Evolutionary conservation across 306 rosid genomes (phyloP).

Genomic region (Malus fusca): DNA sequence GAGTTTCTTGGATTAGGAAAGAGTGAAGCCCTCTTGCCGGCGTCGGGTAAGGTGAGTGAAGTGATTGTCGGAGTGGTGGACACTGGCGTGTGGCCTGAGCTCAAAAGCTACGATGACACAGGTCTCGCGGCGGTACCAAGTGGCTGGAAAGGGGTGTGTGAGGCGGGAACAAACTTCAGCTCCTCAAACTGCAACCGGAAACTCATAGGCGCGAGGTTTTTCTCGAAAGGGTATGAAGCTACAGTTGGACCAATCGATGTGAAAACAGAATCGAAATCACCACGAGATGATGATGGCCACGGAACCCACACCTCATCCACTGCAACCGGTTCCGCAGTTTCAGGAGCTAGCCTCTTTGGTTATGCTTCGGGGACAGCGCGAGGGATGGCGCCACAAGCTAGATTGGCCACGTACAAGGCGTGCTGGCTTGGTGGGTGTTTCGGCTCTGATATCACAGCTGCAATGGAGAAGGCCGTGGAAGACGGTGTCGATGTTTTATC

Average conservation of each 20-base stretch:
- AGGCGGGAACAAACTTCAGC: slow-evolving; percentile 53
- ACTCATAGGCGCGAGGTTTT: slow-evolving; percentile 79
- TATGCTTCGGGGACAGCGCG: slow-evolving; percentile 77
- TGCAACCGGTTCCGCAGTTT: slow-evolving; percentile 66
- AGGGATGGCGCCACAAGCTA: slow-evolving; percentile 80
- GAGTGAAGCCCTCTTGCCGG: slow-evolving; percentile 7
- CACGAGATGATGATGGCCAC: slow-evolving; percentile 82
- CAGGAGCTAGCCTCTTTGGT: slow-evolving; percentile 68
- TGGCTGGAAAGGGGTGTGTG: slow-evolving; percentile 82
- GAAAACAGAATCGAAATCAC: slow-evolving; percentile 61
- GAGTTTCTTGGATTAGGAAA: slow-evolving; percentile 65
- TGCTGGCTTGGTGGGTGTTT: slow-evolving; percentile 77
- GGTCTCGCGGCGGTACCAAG: slow-evolving; percentile 55
- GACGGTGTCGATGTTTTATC: slow-evolving; percentile 75
- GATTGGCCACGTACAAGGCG: slow-evolving; percentile 72
- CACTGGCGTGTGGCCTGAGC: slow-evolving; percentile 93
- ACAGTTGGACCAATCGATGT: slow-evolving; percentile 42
- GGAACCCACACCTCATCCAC: slow-evolving; percentile 93
- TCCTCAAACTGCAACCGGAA: slow-evolving; percentile 65
- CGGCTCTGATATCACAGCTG: slow-evolving; percentile 63
- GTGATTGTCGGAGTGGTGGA: slow-evolving; percentile 74
- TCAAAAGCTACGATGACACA: slow-evolving; percentile 51
- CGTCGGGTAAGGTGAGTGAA: slow-evolving; percentile 23
- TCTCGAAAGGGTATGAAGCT: slow-evolving; percentile 59
- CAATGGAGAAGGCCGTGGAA: slow-evolving; percentile 67